phyloP scores from a whole-genome alignment of 768 basidiomycete genomes.

The Serendipita vermifera region DNA sequence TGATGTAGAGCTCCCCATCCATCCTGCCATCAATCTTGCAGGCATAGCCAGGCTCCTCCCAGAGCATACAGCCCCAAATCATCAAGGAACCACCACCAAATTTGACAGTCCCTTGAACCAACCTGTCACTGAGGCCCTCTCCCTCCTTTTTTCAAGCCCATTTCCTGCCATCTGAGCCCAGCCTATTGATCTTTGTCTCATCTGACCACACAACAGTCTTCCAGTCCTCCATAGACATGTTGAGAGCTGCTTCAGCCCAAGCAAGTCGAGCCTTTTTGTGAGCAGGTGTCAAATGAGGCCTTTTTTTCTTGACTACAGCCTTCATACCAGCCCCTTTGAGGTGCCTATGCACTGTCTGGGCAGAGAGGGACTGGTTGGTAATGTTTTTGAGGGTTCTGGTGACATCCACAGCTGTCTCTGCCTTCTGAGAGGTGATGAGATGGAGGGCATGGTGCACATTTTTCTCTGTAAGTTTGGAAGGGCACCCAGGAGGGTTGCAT shows the following conservation, averaged over 20 bases:
- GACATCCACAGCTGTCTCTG: background rate
- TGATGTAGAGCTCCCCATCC: conserved; percentile 14
- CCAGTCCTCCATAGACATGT: conserved; percentile 13
- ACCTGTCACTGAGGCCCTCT: background rate
- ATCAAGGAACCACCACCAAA: background rate
- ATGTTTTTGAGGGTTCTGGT: background rate
- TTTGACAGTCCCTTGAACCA: background rate
- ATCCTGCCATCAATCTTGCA: conserved; percentile 7
- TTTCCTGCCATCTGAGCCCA: background rate
- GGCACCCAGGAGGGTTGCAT: background rate
- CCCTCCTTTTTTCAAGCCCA: background rate
- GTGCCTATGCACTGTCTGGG: background rate
- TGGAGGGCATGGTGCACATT: background rate
- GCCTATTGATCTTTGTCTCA: conserved; percentile 12
- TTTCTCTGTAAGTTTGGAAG: background rate
- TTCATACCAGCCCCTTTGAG: background rate
- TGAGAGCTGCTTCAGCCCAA: background rate
- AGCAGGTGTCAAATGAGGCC: background rate
- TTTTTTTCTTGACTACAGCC: conserved; percentile 5
- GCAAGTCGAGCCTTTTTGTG: background rate
- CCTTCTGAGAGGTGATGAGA: background rate
- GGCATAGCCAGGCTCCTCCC: background rate
- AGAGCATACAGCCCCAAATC: conserved; percentile 9
- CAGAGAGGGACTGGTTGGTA: too few relatives aligned
- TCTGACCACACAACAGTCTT: conserved; percentile 10